Evolutionary conservation across 2,329 filamentous ascomycete species (phyloP), one percentile per base, ranked within the genome.

Genomic region (Stemphylium beticola): DNA sequence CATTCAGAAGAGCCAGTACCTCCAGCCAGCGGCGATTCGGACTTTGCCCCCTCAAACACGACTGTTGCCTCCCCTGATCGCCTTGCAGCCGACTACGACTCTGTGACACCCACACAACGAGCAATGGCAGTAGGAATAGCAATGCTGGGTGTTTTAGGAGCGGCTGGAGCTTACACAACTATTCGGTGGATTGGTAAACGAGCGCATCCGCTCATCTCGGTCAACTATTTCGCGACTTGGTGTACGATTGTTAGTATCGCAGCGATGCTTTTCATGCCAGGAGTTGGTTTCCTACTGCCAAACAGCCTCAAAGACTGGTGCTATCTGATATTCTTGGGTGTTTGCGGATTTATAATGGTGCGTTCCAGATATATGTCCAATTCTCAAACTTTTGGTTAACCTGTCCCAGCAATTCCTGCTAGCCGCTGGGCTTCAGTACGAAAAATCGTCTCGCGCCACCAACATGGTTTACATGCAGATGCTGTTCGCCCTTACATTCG

Each of bases 141-240:
- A 0, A 81, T 96, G 39, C 50, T 96, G 0, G 92, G 92, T 1
- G 92, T 96, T 0, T 63, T 92, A 0, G 93, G 93, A 8, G 85
- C 87, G 6, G 36, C 46, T 14, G 48, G 39, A 14, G 90, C 91
- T 5, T 91, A 87, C 68, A 90, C 87, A 0, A 84, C 85, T 0
- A 90, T 96, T 61, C 84, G 91, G 9, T 85, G 88, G 68, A 93
- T 96, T 58, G 92, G 92, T 4, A 85, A 85, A 63, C 83, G 90
- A 24, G 88, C 89, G 0, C 91, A 96, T 67, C 85, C 91, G 0
- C 79, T 96, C 18, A 86, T 96, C 54, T 89, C 85, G 4, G 91
- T 96, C 51, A 96, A 91, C 66, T 96, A 93, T 75, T 96, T 96
- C 68, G 86, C 87, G 3, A 78, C 81, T 0, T 88, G 85, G 77